Percentiles rank a stretch among this genome's conserved stretches.
Conservation (phyloP, 2,329 filamentous ascomycete species). For the Metarhizium guizhouense region DNA sequence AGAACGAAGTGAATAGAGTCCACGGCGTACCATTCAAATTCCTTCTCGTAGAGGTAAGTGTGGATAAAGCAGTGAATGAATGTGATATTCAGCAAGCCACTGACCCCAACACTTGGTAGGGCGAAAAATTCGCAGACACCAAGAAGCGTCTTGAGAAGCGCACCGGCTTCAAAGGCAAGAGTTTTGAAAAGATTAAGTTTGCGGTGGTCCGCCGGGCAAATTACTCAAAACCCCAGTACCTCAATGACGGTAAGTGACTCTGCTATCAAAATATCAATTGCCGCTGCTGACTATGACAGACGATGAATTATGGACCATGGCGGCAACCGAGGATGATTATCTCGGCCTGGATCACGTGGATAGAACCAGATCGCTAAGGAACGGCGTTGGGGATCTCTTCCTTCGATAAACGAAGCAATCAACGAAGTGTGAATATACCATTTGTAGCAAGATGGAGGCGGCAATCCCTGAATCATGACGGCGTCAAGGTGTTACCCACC, state of each 20-base stretch:
- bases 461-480: background rate
- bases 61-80: background rate
- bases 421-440: background rate
- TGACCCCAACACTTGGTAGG: constrained; percentile 34
- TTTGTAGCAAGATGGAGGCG: background rate
- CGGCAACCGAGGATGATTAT: constrained; percentile 46
- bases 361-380: constrained; percentile 47
- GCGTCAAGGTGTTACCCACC: constrained; percentile 1
- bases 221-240: constrained; percentile 71
- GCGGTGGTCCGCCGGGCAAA: constrained; percentile 63
- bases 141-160: constrained; percentile 90
- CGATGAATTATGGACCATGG: constrained; percentile 47
- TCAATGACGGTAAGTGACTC: constrained; percentile 69
- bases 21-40: constrained; percentile 93
- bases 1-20: constrained; percentile 73
- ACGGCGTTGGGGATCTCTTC: constrained; percentile 55
- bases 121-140: constrained; percentile 80
- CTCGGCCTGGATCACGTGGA: constrained; percentile 60
- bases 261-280: background rate
- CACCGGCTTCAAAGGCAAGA: constrained; percentile 93
- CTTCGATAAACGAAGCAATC: constrained; percentile 28
- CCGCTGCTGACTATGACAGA: constrained; percentile 29
- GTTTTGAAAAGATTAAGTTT: constrained; percentile 98
- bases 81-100: too few species aligned
- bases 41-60: constrained; percentile 65